A percentile compares a stretch with the other conserved stretches of the same genome.
Evolutionary conservation across 371 early-diverging fungal species (phyloP).

Genomic region (Dichotomocladium elegans): DNA sequence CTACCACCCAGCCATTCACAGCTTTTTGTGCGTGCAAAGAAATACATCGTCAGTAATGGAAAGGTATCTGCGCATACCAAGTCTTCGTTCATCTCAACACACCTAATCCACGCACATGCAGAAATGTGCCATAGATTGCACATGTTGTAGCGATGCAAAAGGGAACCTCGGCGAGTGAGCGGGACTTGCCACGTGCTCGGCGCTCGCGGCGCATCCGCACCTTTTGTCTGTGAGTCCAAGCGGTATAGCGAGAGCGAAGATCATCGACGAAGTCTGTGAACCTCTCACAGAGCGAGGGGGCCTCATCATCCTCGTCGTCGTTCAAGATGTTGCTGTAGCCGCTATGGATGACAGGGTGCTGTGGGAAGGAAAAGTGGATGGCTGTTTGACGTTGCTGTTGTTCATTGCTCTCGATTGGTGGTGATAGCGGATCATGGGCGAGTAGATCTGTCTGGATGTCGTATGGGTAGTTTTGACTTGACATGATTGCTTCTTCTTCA

Average conservation of each 20-base stretch:
- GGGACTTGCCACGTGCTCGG: neutral
- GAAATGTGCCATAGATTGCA: conserved; percentile 14
- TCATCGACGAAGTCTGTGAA: neutral
- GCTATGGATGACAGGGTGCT: conserved; percentile 1
- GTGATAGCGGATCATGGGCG: neutral
- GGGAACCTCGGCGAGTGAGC: conserved; percentile 6
- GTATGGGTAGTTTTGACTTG: too few relatives aligned
- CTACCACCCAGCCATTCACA: conserved; percentile 16
- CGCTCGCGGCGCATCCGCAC: neutral
- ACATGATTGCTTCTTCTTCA: too few relatives aligned
- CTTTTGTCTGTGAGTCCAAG: conserved; percentile 1
- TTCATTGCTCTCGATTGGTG: neutral
- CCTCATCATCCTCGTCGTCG: neutral
- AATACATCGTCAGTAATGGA: neutral
- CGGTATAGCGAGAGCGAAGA: neutral
- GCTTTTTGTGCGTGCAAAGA: neutral
- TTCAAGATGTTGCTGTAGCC: neutral
- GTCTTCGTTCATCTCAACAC: neutral
- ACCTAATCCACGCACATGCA: conserved; percentile 13
- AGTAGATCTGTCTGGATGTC: neutral
- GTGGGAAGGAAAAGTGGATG: conserved; percentile 11
- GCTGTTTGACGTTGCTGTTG: conserved; percentile 1
- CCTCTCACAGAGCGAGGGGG: neutral
- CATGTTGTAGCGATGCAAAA: conserved; percentile 12
- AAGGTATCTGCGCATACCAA: neutral